Evolutionary conservation across 768 basidiomycete genomes (phyloP), one percentile per base, ranked within the genome.

Genomic region (Tulasnella sp.): DNA sequence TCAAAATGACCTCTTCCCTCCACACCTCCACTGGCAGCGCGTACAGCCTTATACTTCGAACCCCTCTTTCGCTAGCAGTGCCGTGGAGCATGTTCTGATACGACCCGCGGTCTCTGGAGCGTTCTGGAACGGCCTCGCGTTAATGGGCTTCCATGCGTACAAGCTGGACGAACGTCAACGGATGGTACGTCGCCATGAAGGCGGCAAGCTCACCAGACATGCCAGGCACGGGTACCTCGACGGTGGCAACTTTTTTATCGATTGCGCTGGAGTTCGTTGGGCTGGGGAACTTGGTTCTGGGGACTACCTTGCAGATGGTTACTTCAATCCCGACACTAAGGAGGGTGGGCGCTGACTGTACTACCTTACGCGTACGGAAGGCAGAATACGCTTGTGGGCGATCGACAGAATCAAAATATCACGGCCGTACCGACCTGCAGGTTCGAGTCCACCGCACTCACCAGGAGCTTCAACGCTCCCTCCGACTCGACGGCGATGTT

Each of bases 141-240:
- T 99, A 52, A 97, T 99, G 97, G 97, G 91, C 86, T 37, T 89
- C 94, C 12, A 96, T 94, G 91, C 87, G 97, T 79, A 92, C 91
- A 77, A 91, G 90, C 77, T 99, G 95, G 96, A 96, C 97, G 17
- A 93, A 96, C 80, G 85, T 87, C 75, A 86, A 91, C 79, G 94
- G 93, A 2, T 80, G 93, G n/a, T 98, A 88, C 84, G 89, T 96
- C 75, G 97, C 90, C 1, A 91, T 94, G 83, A 98, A 97, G 85
- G 92, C 91, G 94, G 97, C 39, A 87, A 85, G 72, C 85, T 90
- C 78, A 88, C 90, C 79, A 89, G 89, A 31, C 95, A 96, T 82
- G 94, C 97, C 84, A 96, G 94, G 0, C 96, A 97, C 83, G 94
- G 94, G 80, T 95, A 98, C 81, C 88, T 99, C 78, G 97, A 99